These are phyloP conservation scores for Phytophthora pistaciae DNA, from an alignment of 352 stramenopile genomes.

Conservation along the genomic window DNA sequence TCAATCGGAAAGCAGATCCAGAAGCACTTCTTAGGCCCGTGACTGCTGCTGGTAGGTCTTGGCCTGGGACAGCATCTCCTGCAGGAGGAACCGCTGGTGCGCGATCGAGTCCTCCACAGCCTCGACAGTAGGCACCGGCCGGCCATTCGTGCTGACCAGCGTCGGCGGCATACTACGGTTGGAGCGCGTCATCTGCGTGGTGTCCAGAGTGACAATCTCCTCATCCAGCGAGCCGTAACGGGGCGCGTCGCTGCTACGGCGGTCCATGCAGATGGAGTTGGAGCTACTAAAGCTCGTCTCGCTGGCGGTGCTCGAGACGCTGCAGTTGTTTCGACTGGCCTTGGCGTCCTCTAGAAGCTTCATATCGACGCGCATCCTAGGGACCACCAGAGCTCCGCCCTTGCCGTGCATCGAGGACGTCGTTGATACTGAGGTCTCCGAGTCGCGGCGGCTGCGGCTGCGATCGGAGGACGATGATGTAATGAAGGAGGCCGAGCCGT, in stretches of 20 bases:
- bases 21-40: slow-evolving; percentile 20
- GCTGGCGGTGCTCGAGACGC: slow-evolving; percentile 48
- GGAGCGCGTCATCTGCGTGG: slow-evolving; percentile 44
- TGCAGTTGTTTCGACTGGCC: slow-evolving; percentile 38
- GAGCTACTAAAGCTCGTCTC: slow-evolving; percentile 56
- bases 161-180: slow-evolving; percentile 12
- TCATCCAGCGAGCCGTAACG: slow-evolving; percentile 47
- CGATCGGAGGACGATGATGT: slow-evolving; percentile 37
- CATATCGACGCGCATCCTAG: slow-evolving; percentile 49
- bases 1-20: slow-evolving; percentile 31
- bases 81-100: slow-evolving; percentile 65
- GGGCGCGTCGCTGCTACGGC: slow-evolving; percentile 34
- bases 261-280: slow-evolving; percentile 41
- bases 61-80: slow-evolving; percentile 74
- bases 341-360: slow-evolving; percentile 49
- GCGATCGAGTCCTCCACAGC: slow-evolving; percentile 71
- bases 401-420: slow-evolving; percentile 34
- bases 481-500: slow-evolving; percentile 43
- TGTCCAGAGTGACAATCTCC: slow-evolving; percentile 52
- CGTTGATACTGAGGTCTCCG: slow-evolving; percentile 35
- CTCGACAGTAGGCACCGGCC: slow-evolving; percentile 37
- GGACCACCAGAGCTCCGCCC: slow-evolving; percentile 7
- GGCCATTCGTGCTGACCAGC: slow-evolving; percentile 15
- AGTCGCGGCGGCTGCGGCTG: slow-evolving; percentile 34
- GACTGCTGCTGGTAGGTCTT: slow-evolving; percentile 47